These are phyloP conservation scores for Sphaceloma murrayae DNA, from an alignment of 2,329 filamentous ascomycete species.

Conservation along the genomic window DNA sequence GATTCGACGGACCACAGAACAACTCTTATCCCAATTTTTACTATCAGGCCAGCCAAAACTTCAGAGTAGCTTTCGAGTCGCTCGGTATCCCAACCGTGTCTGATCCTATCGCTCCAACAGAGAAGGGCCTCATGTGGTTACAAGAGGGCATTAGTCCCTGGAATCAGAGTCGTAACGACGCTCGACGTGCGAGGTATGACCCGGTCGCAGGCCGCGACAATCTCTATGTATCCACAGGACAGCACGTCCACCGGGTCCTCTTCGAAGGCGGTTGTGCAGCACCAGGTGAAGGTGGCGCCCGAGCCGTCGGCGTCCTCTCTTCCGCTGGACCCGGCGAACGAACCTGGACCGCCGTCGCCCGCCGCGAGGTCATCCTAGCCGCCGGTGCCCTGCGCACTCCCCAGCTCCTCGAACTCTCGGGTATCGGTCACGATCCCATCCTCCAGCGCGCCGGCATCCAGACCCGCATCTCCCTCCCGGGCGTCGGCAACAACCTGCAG, in stretches of 20 bases:
- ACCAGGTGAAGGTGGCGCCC: constrained; percentile 12
- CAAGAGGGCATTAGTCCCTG: constrained; percentile 30
- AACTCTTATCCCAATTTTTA: constrained; percentile 23
- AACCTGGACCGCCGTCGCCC: constrained; percentile 19
- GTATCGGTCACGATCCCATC: constrained; percentile 31
- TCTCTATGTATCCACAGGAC: constrained; percentile 30
- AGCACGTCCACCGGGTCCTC: constrained; percentile 31
- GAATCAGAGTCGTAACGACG: constrained; percentile 33
- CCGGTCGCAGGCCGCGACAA: constrained; percentile 29
- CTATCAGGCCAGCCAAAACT: constrained; percentile 20
- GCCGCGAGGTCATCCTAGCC: constrained; percentile 26
- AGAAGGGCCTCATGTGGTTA: constrained; percentile 32
- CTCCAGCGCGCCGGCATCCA: constrained; percentile 36
- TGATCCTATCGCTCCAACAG: constrained; percentile 33
- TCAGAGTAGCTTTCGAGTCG: constrained; percentile 31
- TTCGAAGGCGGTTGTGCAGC: constrained; percentile 22
- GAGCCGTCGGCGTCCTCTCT: constrained; percentile 17
- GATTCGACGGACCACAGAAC: constrained; percentile 41
- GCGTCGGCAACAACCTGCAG: constrained; percentile 20
- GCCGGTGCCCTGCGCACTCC: constrained; percentile 30
- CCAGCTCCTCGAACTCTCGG: constrained; percentile 34
- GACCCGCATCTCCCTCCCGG: constrained; percentile 15
- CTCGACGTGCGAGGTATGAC: constrained; percentile 34
- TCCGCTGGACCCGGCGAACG: constrained; percentile 9
- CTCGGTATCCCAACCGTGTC: constrained; percentile 31